Evolutionary conservation across 2,329 filamentous ascomycete genomes (phyloP), one percentile per base, ranked within the genome.

Genomic region (Kalmusia sp.): DNA sequence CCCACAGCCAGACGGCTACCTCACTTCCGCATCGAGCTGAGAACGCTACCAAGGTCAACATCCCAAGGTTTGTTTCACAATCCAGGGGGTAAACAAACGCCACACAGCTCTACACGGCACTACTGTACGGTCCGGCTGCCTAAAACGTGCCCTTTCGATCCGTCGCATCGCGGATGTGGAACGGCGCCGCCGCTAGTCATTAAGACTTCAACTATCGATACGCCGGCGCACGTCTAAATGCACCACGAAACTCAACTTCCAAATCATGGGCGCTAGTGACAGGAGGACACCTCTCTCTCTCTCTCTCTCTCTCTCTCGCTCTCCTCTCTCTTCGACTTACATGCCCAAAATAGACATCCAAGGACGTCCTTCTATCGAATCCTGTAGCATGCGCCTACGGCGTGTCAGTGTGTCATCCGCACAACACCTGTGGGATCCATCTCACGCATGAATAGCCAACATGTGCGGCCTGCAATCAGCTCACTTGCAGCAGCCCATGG

Each of bases 141-240:
- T 22, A 48, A 59, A 58, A 57, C 51, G 55, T 57, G 54, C 51
- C 51, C 57, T 62, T 50, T 14, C 17, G 30, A 17, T 15, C 30
- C 19, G 30, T 35, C 54, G 54, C 57, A 50, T 49, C 15, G 43
- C 43, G 51, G 52, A 31, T 41, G 46, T 54, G 51, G 38, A 34
- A 31, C 28, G 40, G 44, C 48, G 47, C 15, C 22, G 28, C 21
- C 33, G 39, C 52, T 35, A 35, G 37, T 38, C 40, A n/a, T n/a
- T n/a, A n/a, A n/a, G n/a, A n/a, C 48, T 57, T 56, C 54, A 45
- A 34, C 49, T 58, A 64, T 65, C 55, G 57, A 62, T 62, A 58
- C 57, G 52, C 58, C 58, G 48, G 47, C 50, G 58, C 58, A 58
- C 47, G 38, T 60, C 55, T 21, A 51, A 47, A 47, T 24, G 33